phyloP scores from a whole-genome alignment of 768 basidiomycete species.

The Pleurotus ostreatus region DNA sequence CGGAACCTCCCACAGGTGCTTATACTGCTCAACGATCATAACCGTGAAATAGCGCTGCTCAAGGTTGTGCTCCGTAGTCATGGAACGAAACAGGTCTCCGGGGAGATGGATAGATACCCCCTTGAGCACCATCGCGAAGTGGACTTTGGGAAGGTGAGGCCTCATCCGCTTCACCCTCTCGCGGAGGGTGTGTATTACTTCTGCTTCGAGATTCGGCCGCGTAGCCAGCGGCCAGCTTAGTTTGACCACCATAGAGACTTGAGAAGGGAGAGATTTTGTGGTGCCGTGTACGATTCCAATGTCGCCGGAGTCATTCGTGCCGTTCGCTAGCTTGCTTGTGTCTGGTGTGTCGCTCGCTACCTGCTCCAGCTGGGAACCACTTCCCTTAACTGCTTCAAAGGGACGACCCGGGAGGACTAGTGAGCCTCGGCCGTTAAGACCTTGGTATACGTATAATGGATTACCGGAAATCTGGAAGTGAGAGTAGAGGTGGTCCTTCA shows the following conservation, averaged over 20 bases:
- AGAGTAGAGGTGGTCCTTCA: neutral
- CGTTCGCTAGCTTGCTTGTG: neutral
- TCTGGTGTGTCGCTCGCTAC: neutral
- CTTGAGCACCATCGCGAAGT: neutral
- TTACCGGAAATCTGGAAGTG: neutral
- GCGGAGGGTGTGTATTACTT: slow-evolving; percentile 6
- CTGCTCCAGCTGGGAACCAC: neutral
- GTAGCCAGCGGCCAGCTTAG: slow-evolving; percentile 12
- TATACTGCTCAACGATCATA: slow-evolving; percentile 15
- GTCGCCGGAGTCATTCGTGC: neutral
- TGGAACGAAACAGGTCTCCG: neutral
- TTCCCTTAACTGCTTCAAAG: neutral
- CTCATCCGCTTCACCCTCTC: slow-evolving; percentile 8
- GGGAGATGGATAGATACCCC: slow-evolving; percentile 12
- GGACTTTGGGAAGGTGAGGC: slow-evolving; percentile 13
- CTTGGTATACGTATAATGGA: slow-evolving; percentile 9
- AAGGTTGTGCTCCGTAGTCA: neutral
- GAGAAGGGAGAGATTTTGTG: neutral
- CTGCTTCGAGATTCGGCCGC: slow-evolving; percentile 9
- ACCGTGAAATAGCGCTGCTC: slow-evolving; percentile 15
- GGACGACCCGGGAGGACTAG: slow-evolving; percentile 11
- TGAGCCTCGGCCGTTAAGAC: slow-evolving; percentile 16
- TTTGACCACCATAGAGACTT: slow-evolving; percentile 10
- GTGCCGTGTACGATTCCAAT: neutral
- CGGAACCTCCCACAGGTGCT: slow-evolving; percentile 17